phyloP scores from a whole-genome alignment of 108 stramenopile genomes.

The Skeletonema potamos region DNA sequence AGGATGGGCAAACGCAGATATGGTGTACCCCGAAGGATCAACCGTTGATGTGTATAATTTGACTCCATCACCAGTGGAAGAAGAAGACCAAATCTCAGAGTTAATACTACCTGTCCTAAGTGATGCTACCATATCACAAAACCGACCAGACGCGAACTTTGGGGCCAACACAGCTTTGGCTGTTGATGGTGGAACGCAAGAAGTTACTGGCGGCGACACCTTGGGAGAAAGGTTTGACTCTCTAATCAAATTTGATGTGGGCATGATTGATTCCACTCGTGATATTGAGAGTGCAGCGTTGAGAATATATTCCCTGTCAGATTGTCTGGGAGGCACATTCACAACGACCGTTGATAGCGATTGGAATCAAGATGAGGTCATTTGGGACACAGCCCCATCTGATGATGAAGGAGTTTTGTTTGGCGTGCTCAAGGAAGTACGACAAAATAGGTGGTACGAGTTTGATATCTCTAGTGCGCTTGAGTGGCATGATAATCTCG shows the following conservation, averaged over 20 bases:
- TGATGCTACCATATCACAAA: conserved; percentile 18
- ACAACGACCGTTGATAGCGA: conserved; percentile 7
- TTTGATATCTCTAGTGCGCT: conserved; percentile 15
- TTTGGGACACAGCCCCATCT: conserved; percentile 6
- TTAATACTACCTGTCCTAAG: conserved; percentile 8
- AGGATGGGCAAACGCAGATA: conserved; percentile 24
- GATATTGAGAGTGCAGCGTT: conserved; percentile 4
- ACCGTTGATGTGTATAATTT: not conserved
- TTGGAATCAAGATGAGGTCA: conserved; percentile 16
- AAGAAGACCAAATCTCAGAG: not conserved
- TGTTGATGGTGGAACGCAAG: conserved; percentile 5
- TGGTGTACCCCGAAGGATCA: not conserved
- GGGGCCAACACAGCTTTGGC: conserved; percentile 19
- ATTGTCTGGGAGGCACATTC: conserved; percentile 18
- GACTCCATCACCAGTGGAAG: not conserved
- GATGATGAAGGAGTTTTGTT: conserved; percentile 8
- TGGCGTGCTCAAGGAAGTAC: not conserved
- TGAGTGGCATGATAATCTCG: conserved; percentile 7
- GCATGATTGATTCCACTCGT: conserved; percentile 19
- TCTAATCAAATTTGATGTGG: conserved; percentile 25
- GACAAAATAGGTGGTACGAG: conserved; percentile 10
- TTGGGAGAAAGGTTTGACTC: conserved; percentile 23
- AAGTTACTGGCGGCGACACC: not conserved
- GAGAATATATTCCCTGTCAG: conserved; percentile 8
- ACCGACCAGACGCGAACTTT: conserved; percentile 11